Conservation (phyloP, 2,329 filamentous ascomycete species). For the Fusarium praegraminearum region DNA sequence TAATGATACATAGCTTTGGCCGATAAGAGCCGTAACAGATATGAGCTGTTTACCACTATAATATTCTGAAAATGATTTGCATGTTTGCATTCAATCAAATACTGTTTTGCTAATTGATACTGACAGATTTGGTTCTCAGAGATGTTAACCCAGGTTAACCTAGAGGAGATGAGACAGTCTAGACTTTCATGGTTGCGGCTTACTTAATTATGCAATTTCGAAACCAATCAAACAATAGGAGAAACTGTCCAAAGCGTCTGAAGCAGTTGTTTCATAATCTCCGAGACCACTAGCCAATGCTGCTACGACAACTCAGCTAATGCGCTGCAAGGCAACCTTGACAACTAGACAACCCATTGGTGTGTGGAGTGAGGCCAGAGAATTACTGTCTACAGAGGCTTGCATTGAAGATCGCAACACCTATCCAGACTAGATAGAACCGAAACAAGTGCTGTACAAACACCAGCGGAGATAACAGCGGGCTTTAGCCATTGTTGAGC, state of each 20-base stretch:
- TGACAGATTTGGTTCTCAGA: neutral
- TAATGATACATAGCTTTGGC: neutral
- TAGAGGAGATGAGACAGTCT: constrained; percentile 4
- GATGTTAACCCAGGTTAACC: too few relatives aligned
- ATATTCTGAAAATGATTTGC: neutral
- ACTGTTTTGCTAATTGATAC: neutral
- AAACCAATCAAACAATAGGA: constrained; percentile 20
- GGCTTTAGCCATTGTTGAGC: constrained; percentile 34
- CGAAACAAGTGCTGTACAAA: neutral
- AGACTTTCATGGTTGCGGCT: neutral
- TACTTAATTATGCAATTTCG: neutral
- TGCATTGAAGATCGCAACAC: constrained; percentile 10
- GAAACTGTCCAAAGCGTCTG: constrained; percentile 8
- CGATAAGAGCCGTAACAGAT: neutral
- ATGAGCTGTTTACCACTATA: neutral
- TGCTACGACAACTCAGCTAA: constrained; percentile 33
- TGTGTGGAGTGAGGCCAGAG: constrained; percentile 20
- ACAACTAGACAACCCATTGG: constrained; percentile 14
- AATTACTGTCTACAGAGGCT: constrained; percentile 6
- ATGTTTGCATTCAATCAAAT: neutral
- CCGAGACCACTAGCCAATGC: constrained; percentile 24
- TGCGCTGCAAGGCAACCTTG: constrained; percentile 2
- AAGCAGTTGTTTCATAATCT: constrained; percentile 33
- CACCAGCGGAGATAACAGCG: constrained; percentile 38
- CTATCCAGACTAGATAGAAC: too few relatives aligned